These are phyloP conservation scores for Salvia rosmarinus DNA, from an alignment of 257 asterid species.

Conservation along the genomic window DNA sequence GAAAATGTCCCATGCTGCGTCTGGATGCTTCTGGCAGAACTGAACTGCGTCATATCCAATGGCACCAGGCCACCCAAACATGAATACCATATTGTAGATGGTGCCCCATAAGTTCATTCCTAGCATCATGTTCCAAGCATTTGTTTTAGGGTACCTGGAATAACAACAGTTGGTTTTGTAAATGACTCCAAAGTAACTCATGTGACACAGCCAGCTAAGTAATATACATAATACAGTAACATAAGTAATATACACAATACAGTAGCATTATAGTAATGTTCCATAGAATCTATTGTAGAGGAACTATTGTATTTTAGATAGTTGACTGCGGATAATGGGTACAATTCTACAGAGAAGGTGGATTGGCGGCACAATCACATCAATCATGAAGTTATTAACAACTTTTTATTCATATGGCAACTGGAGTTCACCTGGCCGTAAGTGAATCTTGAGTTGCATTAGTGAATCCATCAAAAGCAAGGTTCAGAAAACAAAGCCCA, in stretches of 20 bases:
- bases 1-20: slow-evolving; percentile 94
- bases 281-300: background rate
- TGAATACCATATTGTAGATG: slow-evolving; percentile 79
- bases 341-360: background rate
- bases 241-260: too few species aligned
- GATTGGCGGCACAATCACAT: background rate
- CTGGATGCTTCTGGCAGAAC: slow-evolving; percentile 90
- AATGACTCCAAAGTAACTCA: background rate
- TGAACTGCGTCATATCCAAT: slow-evolving; percentile 80
- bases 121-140: slow-evolving; percentile 95
- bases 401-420: background rate
- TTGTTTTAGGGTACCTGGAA: slow-evolving; percentile 88
- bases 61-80: slow-evolving; percentile 88
- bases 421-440: slow-evolving; percentile 58
- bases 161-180: background rate
- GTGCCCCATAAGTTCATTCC: slow-evolving; percentile 99
- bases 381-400: background rate
- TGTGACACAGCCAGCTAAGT: background rate
- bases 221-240: too few species aligned
- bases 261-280: background rate
- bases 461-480: slow-evolving; percentile 98
- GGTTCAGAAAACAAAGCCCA: slow-evolving; percentile 85
- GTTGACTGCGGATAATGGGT: background rate
- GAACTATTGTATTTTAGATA: background rate
- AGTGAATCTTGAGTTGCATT: slow-evolving; percentile 98